Conservation (phyloP, 1,284 basidiomycete genomes). For the Leucoagaricus sp. region DNA sequence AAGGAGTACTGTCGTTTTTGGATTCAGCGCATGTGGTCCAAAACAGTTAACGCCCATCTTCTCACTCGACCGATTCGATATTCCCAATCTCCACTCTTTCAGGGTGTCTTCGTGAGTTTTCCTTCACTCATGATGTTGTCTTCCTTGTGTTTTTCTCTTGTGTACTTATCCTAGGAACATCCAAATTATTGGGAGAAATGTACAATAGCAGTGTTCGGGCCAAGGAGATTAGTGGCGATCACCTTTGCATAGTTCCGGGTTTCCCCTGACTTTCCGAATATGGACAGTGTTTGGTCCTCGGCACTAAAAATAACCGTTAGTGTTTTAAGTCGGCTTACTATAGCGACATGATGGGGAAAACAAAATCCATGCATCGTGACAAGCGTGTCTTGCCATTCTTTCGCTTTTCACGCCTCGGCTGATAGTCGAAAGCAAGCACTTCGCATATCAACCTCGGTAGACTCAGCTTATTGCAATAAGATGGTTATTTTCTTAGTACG, state of each 20-base stretch:
- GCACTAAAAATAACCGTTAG: conserved; percentile 21
- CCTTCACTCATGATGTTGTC: no score
- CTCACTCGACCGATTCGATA: not conserved
- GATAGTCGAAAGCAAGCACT: conserved; percentile 10
- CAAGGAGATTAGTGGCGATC: conserved; percentile 15
- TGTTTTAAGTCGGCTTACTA: conserved; percentile 14
- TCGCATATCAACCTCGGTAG: conserved; percentile 9
- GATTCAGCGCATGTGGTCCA: conserved; percentile 4
- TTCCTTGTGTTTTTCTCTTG: no score
- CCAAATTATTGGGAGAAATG: not conserved
- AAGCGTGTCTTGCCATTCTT: conserved; percentile 19
- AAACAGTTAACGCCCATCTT: not conserved
- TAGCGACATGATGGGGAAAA: conserved; percentile 17
- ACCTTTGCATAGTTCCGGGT: conserved; percentile 1
- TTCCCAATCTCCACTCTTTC: not conserved
- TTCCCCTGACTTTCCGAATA: conserved; percentile 16
- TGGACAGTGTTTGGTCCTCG: conserved; percentile 22
- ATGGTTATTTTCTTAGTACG: not conserved
- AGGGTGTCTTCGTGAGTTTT: no score
- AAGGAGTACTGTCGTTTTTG: conserved; percentile 24
- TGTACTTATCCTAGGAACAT: not conserved
- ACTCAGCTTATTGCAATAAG: conserved; percentile 1
- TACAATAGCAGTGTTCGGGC: not conserved
- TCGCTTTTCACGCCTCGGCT: conserved; percentile 1
- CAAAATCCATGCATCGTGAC: conserved; percentile 19